Conservation (phyloP, 768 basidiomycete species). For the Mycena leptocephala region DNA sequence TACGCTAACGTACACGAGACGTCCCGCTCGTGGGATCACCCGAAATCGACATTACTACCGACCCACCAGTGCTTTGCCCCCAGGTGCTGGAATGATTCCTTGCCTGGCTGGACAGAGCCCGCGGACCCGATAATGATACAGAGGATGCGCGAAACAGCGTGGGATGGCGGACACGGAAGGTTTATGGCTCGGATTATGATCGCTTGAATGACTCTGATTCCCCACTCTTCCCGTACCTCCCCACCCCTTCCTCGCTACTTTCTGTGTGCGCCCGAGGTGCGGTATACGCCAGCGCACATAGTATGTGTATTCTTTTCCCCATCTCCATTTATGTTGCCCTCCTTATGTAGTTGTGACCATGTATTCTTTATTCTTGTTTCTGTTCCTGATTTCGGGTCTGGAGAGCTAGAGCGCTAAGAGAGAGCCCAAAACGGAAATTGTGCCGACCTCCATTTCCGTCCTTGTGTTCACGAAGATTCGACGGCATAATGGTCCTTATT, state of each 20-base stretch:
- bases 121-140: not conserved
- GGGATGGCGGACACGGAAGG: not conserved
- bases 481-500: too few species aligned
- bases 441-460: too few species aligned
- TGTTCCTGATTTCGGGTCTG: too few species aligned
- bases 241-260: not conserved
- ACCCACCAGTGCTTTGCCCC: not conserved
- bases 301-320: not conserved
- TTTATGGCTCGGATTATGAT: not conserved
- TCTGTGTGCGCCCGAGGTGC: too few species aligned
- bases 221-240: not conserved
- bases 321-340: conserved; percentile 1
- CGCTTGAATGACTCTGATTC: not conserved
- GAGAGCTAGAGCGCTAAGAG: too few species aligned
- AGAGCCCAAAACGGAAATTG: too few species aligned
- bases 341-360: too few species aligned
- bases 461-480: too few species aligned
- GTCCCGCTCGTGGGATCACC: not conserved
- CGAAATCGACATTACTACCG: conserved; percentile 11
- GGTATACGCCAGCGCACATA: too few species aligned
- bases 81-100: not conserved
- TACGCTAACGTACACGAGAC: not conserved
- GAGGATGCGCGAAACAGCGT: not conserved
- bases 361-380: too few species aligned
- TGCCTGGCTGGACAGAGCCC: not conserved